Evolutionary conservation across 176 grass and related monocot genomes (phyloP).

Genomic region (Lolium multiflorum): DNA sequence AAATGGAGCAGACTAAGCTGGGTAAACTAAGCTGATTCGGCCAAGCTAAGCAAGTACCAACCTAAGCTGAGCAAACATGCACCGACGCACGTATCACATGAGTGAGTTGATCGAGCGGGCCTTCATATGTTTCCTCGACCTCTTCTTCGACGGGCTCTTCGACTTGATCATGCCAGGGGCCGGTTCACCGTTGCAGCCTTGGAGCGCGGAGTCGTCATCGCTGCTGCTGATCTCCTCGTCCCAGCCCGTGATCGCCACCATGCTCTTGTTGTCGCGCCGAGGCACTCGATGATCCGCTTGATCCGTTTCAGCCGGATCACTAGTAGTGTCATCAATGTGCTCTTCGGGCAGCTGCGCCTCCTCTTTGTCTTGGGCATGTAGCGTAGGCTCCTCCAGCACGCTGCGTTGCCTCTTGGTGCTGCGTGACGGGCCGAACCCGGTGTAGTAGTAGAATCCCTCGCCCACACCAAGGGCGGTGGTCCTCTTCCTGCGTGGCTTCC

Average conservation of each 20-base stretch:
- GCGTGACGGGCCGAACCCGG: conserved; percentile 48
- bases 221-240: conserved; percentile 47
- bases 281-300: too few relatives aligned
- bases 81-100: conserved; percentile 30
- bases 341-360: not conserved
- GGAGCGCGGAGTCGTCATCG: not conserved
- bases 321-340: not conserved
- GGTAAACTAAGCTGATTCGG: too few relatives aligned
- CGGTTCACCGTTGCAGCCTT: not conserved
- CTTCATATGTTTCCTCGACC: conserved; percentile 52
- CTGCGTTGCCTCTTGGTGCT: conserved; percentile 41
- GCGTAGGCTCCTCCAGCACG: too few relatives aligned
- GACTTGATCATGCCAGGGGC: not conserved
- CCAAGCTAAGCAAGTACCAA: too few relatives aligned
- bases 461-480: not conserved
- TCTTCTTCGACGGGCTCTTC: conserved; percentile 19
- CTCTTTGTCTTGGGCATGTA: not conserved
- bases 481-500: conserved; percentile 45
- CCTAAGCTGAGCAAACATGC: too few relatives aligned
- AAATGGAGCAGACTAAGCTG: too few relatives aligned
- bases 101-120: conserved; percentile 54
- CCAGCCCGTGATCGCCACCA: not conserved
- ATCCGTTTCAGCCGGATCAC: too few relatives aligned
- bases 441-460: conserved; percentile 59
- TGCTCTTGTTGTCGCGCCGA: not conserved